A percentile compares a stretch with the other conserved stretches of the same genome.
Conservation (phyloP, 2,329 filamentous ascomycete genomes). For the Lecanicillium sp. region DNA sequence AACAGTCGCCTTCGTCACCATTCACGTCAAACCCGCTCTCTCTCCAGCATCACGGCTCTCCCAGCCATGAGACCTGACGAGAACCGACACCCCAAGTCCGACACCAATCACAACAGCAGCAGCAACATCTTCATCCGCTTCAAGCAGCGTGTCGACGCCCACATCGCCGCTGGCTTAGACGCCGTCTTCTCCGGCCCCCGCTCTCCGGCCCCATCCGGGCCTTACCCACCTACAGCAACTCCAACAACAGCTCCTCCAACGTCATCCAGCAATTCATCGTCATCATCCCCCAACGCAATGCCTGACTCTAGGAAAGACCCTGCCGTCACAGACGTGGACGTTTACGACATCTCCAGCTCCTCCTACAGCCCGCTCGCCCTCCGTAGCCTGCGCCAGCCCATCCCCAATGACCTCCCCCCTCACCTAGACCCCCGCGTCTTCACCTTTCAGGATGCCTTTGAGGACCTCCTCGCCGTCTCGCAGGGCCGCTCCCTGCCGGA, state of each 20-base stretch:
- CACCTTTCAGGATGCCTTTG: slow-evolving; percentile 50
- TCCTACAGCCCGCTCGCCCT: slow-evolving; percentile 39
- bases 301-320: background rate
- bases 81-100: background rate
- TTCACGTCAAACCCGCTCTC: background rate
- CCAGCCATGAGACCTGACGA: background rate
- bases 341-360: slow-evolving; percentile 15
- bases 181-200: slow-evolving; percentile 10
- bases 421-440: slow-evolving; percentile 30
- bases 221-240: background rate
- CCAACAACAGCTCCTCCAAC: background rate
- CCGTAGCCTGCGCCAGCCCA: slow-evolving; percentile 36
- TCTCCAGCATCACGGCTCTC: background rate
- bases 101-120: slow-evolving; percentile 10
- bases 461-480: slow-evolving; percentile 46
- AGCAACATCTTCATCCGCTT: slow-evolving; percentile 27
- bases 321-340: slow-evolving; percentile 14
- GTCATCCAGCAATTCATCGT: background rate
- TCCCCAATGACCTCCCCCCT: slow-evolving; percentile 34
- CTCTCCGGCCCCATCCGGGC: slow-evolving; percentile 8
- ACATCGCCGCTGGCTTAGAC: slow-evolving; percentile 21
- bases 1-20: background rate
- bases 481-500: slow-evolving; percentile 33
- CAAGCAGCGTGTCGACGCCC: slow-evolving; percentile 31
- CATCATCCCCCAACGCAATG: background rate